phyloP scores from a whole-genome alignment of 768 basidiomycete genomes.

The Auriscalpium vulgare region DNA sequence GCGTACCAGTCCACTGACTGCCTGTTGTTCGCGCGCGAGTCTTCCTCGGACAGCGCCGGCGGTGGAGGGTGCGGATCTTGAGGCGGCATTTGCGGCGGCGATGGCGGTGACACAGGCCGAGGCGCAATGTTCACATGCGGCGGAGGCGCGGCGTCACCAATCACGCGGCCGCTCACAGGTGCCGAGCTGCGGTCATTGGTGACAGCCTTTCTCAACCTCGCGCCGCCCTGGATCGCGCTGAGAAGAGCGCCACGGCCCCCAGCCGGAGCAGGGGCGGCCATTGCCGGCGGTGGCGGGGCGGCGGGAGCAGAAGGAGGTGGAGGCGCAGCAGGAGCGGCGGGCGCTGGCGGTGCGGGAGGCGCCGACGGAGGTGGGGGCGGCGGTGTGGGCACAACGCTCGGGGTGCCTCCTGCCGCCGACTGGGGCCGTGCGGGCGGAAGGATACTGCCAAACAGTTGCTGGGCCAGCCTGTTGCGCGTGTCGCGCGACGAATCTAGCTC shows the following conservation, averaged over 20 bases:
- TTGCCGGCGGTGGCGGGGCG: constrained; percentile 21
- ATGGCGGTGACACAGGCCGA: constrained; percentile 29
- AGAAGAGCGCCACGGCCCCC: constrained; percentile 63
- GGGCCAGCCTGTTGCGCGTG: constrained; percentile 65
- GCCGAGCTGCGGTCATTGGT: constrained; percentile 81
- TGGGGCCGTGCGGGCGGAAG: constrained; percentile 50
- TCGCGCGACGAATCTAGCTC: constrained; percentile 61
- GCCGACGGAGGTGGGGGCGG: constrained; percentile 34
- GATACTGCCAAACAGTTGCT: constrained; percentile 68
- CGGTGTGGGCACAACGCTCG: constrained; percentile 28
- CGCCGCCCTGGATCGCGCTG: constrained; percentile 70
- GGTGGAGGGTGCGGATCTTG: no score
- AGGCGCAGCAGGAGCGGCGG: constrained; percentile 22
- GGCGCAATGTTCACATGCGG: constrained; percentile 51
- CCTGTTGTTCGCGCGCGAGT: constrained; percentile 19
- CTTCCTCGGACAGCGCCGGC: not conserved
- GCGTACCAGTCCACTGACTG: constrained; percentile 92
- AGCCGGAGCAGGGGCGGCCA: constrained; percentile 25
- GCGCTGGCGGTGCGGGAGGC: constrained; percentile 26
- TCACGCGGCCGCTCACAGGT: constrained; percentile 61
- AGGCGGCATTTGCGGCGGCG: constrained; percentile 22
- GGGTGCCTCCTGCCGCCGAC: constrained; percentile 31
- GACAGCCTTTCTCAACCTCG: constrained; percentile 60
- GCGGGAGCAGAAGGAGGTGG: constrained; percentile 23
- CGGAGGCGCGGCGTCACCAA: constrained; percentile 70